phyloP scores from a whole-genome alignment of 1,139 yeast genomes.

The Candida frijolesensis region DNA sequence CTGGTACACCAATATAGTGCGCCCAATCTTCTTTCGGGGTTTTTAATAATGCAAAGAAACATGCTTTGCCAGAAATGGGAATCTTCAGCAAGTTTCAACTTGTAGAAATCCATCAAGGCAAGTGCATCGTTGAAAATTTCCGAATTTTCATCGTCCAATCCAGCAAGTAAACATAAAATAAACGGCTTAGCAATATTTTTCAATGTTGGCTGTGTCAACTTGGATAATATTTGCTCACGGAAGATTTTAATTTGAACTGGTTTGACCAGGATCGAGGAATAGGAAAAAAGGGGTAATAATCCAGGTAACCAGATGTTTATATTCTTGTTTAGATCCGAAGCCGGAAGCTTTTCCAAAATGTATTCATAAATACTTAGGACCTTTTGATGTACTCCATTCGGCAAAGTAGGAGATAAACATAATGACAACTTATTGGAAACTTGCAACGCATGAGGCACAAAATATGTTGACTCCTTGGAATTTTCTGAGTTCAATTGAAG shows the following conservation, averaged over 20 bases:
- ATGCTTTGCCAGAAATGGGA: constrained; percentile 84
- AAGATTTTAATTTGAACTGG: constrained; percentile 70
- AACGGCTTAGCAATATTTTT: constrained; percentile 66
- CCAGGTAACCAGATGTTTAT: constrained; percentile 87
- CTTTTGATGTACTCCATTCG: constrained; percentile 95
- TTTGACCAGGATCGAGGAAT: constrained; percentile 85
- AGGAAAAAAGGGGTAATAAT: constrained; percentile 77
- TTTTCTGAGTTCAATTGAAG: constrained; percentile 41
- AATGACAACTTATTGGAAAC: constrained; percentile 55
- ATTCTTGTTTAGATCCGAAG: constrained; percentile 50
- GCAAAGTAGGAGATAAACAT: constrained; percentile 78
- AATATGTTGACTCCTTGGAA: constrained; percentile 41
- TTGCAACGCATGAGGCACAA: constrained; percentile 42
- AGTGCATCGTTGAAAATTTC: constrained; percentile 72
- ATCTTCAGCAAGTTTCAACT: constrained; percentile 63
- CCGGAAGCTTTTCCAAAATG: constrained; percentile 64
- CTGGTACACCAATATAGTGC: constrained; percentile 77
- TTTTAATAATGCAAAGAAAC: constrained; percentile 72
- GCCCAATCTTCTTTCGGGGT: constrained; percentile 80
- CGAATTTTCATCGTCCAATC: constrained; percentile 88
- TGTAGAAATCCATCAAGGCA: constrained; percentile 60
- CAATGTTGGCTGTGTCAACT: constrained; percentile 51
- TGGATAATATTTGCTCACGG: constrained; percentile 51
- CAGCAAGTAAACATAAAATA: constrained; percentile 75
- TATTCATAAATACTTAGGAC: constrained; percentile 74